These are phyloP conservation scores for Pelargonium citronellum DNA, from an alignment of 441 rosid genomes.

Conservation along the genomic window DNA sequence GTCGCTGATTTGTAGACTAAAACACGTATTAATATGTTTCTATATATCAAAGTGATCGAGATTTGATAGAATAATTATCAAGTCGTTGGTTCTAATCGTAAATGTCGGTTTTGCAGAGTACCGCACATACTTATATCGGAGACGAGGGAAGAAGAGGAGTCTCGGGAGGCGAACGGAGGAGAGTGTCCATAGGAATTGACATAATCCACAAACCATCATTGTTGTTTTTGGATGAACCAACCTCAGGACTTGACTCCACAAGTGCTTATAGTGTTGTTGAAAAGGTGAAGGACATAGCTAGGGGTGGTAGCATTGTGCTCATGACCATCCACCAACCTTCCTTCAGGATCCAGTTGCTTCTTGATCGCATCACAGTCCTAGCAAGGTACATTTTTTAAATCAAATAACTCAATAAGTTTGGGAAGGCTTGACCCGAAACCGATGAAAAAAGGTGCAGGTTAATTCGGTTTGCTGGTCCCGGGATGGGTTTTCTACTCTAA, in stretches of 20 bases:
- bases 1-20: too few species aligned
- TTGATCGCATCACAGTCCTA: slow-evolving; percentile 60
- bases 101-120: slow-evolving; percentile 29
- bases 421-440: too few species aligned
- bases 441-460: too few species aligned
- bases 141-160: slow-evolving; percentile 80
- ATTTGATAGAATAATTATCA: too few species aligned
- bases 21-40: too few species aligned
- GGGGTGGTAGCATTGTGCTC: slow-evolving; percentile 63
- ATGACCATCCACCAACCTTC: slow-evolving; percentile 93
- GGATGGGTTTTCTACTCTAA: too few species aligned
- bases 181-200: slow-evolving; percentile 76
- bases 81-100: too few species aligned
- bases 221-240: slow-evolving; percentile 79
- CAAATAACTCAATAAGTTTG: too few species aligned
- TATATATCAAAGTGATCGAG: too few species aligned
- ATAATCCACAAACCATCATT: slow-evolving; percentile 72
- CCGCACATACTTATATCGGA: slow-evolving; percentile 58
- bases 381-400: slow-evolving; percentile 39
- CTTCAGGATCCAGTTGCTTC: slow-evolving; percentile 54
- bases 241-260: slow-evolving; percentile 78
- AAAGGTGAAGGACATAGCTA: slow-evolving; percentile 65
- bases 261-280: slow-evolving; percentile 78
- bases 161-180: slow-evolving; percentile 70
- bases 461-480: too few species aligned